phyloP scores from a whole-genome alignment of 179 eudicot species.

The Beta macrorhiza region DNA sequence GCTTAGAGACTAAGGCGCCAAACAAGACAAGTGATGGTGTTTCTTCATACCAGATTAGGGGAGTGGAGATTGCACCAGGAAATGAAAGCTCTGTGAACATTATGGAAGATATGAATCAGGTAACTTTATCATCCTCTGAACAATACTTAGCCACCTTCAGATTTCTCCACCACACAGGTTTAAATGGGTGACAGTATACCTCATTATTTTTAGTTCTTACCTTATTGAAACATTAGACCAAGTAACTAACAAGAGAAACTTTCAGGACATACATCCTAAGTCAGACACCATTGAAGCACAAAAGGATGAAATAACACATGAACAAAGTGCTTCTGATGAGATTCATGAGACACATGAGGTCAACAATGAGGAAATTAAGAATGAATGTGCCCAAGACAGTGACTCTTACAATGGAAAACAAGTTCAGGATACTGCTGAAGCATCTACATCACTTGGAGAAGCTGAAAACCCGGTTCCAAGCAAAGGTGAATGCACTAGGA shows the following conservation, averaged over 20 bases:
- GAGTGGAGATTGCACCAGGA: neutral
- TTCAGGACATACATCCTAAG: no score
- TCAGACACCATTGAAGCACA: neutral
- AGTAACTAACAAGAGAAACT: no score
- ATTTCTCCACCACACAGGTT: no score
- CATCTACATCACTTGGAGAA: neutral
- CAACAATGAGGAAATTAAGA: neutral
- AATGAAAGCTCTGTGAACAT: neutral
- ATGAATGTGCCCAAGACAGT: neutral
- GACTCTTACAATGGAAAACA: neutral
- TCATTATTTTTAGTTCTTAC: no score
- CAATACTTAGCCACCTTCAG: no score
- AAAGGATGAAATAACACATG: neutral
- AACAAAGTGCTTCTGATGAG: neutral
- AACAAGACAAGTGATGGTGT: conserved; percentile 1
- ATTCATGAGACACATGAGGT: neutral
- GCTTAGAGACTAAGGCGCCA: neutral
- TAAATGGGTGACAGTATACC: no score
- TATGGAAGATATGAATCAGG: neutral
- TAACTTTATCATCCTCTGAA: no score
- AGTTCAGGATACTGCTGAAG: conserved; percentile 4
- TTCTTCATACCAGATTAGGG: conserved; percentile 5
- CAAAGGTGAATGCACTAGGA: conserved; percentile 8
- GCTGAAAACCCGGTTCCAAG: neutral
- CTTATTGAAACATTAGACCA: no score